Evolutionary conservation across 2,329 filamentous ascomycete genomes (phyloP).

Genomic region (Fusarium sp.): DNA sequence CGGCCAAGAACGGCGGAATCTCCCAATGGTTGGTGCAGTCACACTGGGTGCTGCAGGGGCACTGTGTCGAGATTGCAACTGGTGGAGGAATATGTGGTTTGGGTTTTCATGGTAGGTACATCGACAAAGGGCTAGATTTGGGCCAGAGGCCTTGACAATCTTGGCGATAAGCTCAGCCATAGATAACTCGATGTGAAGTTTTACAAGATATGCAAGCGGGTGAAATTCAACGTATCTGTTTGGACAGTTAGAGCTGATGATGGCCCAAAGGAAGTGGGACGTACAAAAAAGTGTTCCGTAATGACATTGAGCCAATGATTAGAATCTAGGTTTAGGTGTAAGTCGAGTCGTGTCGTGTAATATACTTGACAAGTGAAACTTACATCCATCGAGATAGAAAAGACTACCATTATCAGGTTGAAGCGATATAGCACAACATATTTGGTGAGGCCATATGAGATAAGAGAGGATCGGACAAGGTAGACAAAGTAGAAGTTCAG

Average conservation of each 20-base stretch:
- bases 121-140: slow-evolving; percentile 26
- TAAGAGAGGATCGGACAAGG: slow-evolving; percentile 57
- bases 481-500: slow-evolving; percentile 61
- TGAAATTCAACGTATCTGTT: slow-evolving; percentile 43
- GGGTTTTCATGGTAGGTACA: slow-evolving; percentile 37
- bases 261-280: not conserved
- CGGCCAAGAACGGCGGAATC: slow-evolving; percentile 35
- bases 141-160: slow-evolving; percentile 40
- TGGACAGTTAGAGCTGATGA: not conserved
- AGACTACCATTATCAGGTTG: slow-evolving; percentile 46
- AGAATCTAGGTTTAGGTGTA: slow-evolving; percentile 28
- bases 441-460: slow-evolving; percentile 60
- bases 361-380: not conserved
- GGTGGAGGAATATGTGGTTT: slow-evolving; percentile 13
- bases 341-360: not conserved
- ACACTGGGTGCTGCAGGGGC: not conserved
- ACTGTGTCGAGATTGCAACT: slow-evolving; percentile 21
- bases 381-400: slow-evolving; percentile 48
- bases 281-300: slow-evolving; percentile 40
- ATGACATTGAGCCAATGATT: slow-evolving; percentile 42
- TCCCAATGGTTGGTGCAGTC: slow-evolving; percentile 36
- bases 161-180: slow-evolving; percentile 45
- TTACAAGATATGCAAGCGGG: slow-evolving; percentile 44
- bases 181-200: slow-evolving; percentile 43
- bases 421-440: slow-evolving; percentile 58